Evolutionary conservation across 2,329 filamentous ascomycete genomes (phyloP), one percentile per base, ranked within the genome.

Genomic region (Nemania bipapillata): DNA sequence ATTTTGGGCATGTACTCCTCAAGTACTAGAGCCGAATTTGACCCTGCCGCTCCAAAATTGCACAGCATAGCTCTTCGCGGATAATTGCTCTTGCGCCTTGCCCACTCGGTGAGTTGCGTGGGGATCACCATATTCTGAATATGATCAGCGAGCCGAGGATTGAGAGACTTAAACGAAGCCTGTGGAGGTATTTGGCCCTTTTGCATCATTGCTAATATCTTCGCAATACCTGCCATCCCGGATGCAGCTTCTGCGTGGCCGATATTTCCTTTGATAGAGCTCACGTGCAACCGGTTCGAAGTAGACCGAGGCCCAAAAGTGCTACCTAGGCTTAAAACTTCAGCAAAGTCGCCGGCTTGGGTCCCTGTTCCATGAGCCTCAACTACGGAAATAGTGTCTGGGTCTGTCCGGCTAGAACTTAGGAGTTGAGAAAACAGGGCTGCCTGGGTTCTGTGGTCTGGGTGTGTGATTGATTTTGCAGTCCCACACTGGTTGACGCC

Each of bases 331-430:
- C 66, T 71, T 11, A 56, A 54, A 9, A 90, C 88, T 77, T 91
- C 89, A 28, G 85, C 86, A 4, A 84, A 84, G 74, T 91, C 89
- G 72, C 89, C 89, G 55, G 87, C 88, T 73, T 90, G 87, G 3
- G 88, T 91, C 58, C 89, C 89, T 42, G 89, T 91, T 15, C 89
- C 89, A 75, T 91, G 89, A 81, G 90, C 88, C 75, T 91, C 89
- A 11, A 90, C 86, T 71, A 89, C 89, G 74, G 83, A 84, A 68
- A 91, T 84, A 63, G 87, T 86, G 68, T 86, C 82, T 1, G 87
- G 86, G 71, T 87, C 84, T 35, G 89, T 80, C 65, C 85, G 84
- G 50, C 86, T 84, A 50, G 87, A 84, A 40, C 83, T 82, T 2
- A 89, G 82, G 6, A 90, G 82, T 62, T 84, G 83, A 72, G 85